Evolutionary conservation across 192 early-diverging fungal genomes (phyloP), one percentile per base, ranked within the genome.

Genomic region (Spizellomyces punctatus): DNA sequence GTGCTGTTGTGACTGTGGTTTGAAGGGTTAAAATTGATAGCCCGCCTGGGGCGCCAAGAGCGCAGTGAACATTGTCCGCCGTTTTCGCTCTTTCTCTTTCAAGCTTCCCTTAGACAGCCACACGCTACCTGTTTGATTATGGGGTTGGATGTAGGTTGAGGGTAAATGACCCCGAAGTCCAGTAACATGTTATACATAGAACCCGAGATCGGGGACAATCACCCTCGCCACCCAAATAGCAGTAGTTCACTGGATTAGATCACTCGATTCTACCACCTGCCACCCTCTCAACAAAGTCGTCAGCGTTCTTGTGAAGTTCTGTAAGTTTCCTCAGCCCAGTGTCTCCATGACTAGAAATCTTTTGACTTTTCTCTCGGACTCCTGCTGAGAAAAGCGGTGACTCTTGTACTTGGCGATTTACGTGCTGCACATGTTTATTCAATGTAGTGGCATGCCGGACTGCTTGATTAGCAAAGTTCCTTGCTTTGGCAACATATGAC

Each of bases 391-490:
- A 69, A 0, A 69, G 67, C 3, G 21, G 42, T 2, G 49, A 42
- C 1, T 10, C 58, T 46, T 69, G 67, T 6, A 69, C 57, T 45
- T 54, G 10, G 0, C 6, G 1, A 6, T 58, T 60, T 0, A 69
- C 58, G 4, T 12, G 10, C 6, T 60, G 56, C 2, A 69, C 36
- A 19, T n/a, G 8, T 4, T 46, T 60, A 27, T 58, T 36, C 8
- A 42, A 54, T 60, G n/a, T 69, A 19, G 3, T 42, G 16, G 67
- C 67, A 46, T 60, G 67, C 2, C 4, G 1, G 2, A 71, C 48
- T 17, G 21, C 69, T 3, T 8, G 0, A 46, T 41, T 46, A 1
- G 60, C 60, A 47, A 71, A 71, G 2, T 12, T 50, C 2, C 69
- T 1, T 10, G 69, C 69, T 42, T 63, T 43, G 46, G 22, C 48